Base-by-base conservation (phyloP, 2,329 filamentous ascomycete genomes). In the Myriosclerotinia scirpicola region DNA sequence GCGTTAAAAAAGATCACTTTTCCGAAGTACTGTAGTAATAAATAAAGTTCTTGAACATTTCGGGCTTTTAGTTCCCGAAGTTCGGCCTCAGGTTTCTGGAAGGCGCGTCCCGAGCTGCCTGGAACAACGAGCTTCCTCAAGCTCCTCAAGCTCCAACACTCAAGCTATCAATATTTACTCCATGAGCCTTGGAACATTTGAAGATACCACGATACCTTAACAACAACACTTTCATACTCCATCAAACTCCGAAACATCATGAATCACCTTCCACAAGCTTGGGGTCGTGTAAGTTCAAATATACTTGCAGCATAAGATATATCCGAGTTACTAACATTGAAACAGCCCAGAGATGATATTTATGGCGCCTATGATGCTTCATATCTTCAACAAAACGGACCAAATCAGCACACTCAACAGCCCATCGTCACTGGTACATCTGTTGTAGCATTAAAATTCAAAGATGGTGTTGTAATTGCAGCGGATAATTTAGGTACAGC, bases 391-490 rank as follows among this genome's bases (percentile, higher is more conserved):
- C 83, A 80, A 74, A 84, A 83, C 66, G 84, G 83, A 64, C 92
- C 93, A 67, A 93, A 87, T 77, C 87, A 93, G 76, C 92, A 96
- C 80, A 97, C 95, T 65, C 93, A 97, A 81, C 88, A 88, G 42
- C 95, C 95, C 75, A 90, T 96, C 73, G 95, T 99, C 69, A 99
- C 95, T 63, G 95, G 95, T 77, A 98, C 95, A 60, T 98, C 95
- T 64, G 95, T 99, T 70, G 81, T 99, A 67, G 95, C 90, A 71
- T 85, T 97, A 78, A 98, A 98, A 84, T 99, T 93, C 85, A 94
- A 93, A 77, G 92, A 93, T 73, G 95, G 95, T 76, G 93, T 99
- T 71, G 93, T 96, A 75, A 94, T 99, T 78, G 95, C 94, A 63
- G 92, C 95, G 75, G 95, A 99, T 80, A 99, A 98, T 82, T 83